Percentiles rank a stretch among this genome's conserved stretches.
Evolutionary conservation across 2,329 filamentous ascomycete species (phyloP).

Genomic region (Pseudonectria foliicola): DNA sequence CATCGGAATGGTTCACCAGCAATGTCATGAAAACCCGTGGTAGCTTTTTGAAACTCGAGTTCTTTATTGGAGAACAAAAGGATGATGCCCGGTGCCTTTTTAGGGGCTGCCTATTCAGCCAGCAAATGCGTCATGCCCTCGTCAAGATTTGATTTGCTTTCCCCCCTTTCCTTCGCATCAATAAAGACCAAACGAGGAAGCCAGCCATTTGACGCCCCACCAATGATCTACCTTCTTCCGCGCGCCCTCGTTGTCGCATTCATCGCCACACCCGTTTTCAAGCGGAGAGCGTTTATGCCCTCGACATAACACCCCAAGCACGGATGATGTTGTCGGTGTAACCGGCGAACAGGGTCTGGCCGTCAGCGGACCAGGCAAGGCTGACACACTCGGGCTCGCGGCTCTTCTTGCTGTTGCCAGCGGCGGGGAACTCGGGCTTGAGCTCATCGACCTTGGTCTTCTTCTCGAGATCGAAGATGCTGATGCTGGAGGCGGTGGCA

Average conservation of each 20-base stretch:
- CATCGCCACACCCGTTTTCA: conserved; percentile 21
- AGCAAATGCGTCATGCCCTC: conserved; percentile 32
- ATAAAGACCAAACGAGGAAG: conserved; percentile 40
- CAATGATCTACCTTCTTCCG: conserved; percentile 36
- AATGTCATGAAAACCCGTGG: background rate
- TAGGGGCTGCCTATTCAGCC: conserved; percentile 30
- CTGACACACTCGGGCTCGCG: conserved; percentile 96
- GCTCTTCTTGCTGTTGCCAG: conserved; percentile 82
- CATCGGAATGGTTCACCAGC: background rate
- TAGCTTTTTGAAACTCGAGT: conserved; percentile 23
- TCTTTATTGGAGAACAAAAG: conserved; percentile 34
- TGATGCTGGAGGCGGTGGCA: conserved; percentile 94
- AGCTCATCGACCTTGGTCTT: conserved; percentile 99
- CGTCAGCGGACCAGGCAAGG: conserved; percentile 95
- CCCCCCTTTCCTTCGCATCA: conserved; percentile 31
- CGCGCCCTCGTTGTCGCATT: conserved; percentile 14
- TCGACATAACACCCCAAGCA: conserved; percentile 95
- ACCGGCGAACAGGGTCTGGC: conserved; percentile 98
- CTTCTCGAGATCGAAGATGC: conserved; percentile 99
- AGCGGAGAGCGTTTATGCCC: conserved; percentile 53
- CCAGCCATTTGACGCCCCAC: conserved; percentile 40
- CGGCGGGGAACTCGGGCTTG: conserved; percentile 95
- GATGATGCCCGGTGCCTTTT: conserved; percentile 32
- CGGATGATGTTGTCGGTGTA: conserved; percentile 99
- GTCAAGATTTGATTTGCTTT: conserved; percentile 23